These are phyloP conservation scores for Aspergillus hancockii DNA, from an alignment of 495 filamentous ascomycete genomes.

Conservation along the genomic window DNA sequence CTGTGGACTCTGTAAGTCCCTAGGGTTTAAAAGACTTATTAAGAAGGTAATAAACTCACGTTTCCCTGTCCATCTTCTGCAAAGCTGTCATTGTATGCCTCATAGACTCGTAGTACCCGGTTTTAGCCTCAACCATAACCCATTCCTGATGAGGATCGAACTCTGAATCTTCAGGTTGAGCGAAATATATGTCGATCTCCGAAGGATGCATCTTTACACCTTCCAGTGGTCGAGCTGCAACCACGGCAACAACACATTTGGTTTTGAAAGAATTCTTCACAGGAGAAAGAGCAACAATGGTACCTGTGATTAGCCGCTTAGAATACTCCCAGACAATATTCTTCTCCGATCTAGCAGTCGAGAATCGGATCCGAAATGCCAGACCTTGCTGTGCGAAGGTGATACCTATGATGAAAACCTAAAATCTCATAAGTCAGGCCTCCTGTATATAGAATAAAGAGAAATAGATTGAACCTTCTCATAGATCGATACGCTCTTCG, in stretches of 20 bases:
- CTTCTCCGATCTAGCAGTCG: slow-evolving; percentile 62
- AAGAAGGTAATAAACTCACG: slow-evolving; percentile 41
- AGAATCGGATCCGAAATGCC: slow-evolving; percentile 70
- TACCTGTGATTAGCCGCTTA: slow-evolving; percentile 68
- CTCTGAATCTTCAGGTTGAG: slow-evolving; percentile 55
- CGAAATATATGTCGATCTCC: slow-evolving; percentile 76
- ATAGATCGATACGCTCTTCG: slow-evolving; percentile 64
- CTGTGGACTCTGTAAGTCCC: slow-evolving; percentile 30
- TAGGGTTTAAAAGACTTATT: slow-evolving; percentile 38
- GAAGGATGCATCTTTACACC: slow-evolving; percentile 65
- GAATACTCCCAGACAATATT: slow-evolving; percentile 78
- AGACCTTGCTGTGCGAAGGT: slow-evolving; percentile 64
- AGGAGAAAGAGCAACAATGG: slow-evolving; percentile 70
- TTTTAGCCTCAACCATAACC: slow-evolving; percentile 74
- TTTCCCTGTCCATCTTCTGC: slow-evolving; percentile 65
- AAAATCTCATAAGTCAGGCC: neutral
- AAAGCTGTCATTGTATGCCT: slow-evolving; percentile 72
- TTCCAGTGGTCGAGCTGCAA: slow-evolving; percentile 68
- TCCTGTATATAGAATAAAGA: neutral
- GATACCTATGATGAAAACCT: slow-evolving; percentile 69
- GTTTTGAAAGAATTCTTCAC: slow-evolving; percentile 61
- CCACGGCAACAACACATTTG: slow-evolving; percentile 68
- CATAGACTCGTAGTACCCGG: slow-evolving; percentile 72
- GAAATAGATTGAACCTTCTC: slow-evolving; percentile 56
- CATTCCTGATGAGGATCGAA: slow-evolving; percentile 72